These are phyloP conservation scores for Tripterygium wilfordii DNA, from an alignment of 177 flowering plant genomes.

Conservation along the genomic window DNA sequence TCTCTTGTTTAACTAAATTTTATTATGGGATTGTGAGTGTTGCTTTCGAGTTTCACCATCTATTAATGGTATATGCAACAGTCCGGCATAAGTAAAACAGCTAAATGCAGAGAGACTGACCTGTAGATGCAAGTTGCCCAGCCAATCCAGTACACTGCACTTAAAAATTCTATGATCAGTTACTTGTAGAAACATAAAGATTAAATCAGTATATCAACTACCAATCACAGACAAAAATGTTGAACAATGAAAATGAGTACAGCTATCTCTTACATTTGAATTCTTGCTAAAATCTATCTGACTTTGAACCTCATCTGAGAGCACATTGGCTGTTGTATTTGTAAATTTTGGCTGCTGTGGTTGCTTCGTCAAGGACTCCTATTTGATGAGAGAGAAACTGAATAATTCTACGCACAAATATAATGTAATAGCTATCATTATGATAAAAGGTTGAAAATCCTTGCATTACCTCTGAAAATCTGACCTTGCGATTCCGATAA, in stretches of 20 bases:
- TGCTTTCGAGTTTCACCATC: too few species aligned
- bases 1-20: too few species aligned
- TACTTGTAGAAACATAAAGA: background rate
- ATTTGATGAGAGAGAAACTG: background rate
- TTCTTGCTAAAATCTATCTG: background rate
- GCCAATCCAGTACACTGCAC: constrained; percentile 36
- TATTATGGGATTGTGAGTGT: too few species aligned
- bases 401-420: background rate
- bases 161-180: constrained; percentile 3
- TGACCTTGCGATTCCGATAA: constrained; percentile 14
- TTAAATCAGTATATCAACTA: too few species aligned
- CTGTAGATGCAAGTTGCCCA: constrained; percentile 21
- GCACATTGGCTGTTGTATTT: background rate
- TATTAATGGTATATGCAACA: background rate
- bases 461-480: constrained; percentile 34
- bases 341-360: constrained; percentile 9
- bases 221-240: background rate
- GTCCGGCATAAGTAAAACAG: background rate
- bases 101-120: constrained; percentile 22
- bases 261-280: constrained; percentile 14
- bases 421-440: background rate
- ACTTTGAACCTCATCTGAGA: constrained; percentile 4
- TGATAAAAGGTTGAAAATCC: background rate
- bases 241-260: background rate
- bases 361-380: constrained; percentile 11